A percentile compares a stretch with the other conserved stretches of the same genome.
phyloP scores from a whole-genome alignment of 306 rosid species.

The Luffa aegyptiaca region DNA sequence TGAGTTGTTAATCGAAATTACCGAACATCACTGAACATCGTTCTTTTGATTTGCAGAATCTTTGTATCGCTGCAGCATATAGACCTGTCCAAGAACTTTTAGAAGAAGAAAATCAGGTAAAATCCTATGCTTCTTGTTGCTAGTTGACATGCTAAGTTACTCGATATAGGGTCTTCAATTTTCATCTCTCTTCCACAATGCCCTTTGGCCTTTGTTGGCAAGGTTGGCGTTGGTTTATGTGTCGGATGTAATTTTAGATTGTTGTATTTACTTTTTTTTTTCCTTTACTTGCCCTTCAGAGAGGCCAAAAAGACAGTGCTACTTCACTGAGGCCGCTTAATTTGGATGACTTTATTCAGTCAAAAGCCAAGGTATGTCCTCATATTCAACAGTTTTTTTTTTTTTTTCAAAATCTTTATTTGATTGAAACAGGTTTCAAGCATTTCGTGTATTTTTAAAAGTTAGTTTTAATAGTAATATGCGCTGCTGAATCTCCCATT shows the following conservation, averaged over 20 bases:
- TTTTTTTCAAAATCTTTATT: neutral
- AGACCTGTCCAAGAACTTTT: conserved; percentile 91
- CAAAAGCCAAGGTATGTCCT: conserved; percentile 65
- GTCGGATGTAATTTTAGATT: neutral
- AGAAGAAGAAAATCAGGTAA: conserved; percentile 67
- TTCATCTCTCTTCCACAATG: neutral
- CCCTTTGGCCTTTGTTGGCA: neutral
- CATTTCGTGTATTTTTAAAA: neutral
- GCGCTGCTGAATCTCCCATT: neutral
- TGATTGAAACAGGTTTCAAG: neutral
- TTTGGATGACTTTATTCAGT: conserved; percentile 71
- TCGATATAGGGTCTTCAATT: neutral
- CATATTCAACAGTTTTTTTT: neutral
- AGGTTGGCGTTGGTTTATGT: neutral
- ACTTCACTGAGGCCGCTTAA: conserved; percentile 41
- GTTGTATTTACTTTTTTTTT: neutral
- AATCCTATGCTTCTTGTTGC: neutral
- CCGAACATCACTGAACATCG: neutral
- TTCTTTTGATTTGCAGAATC: conserved; percentile 51
- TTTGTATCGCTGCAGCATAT: conserved; percentile 91
- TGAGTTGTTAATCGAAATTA: neutral
- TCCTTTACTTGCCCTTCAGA: conserved; percentile 23
- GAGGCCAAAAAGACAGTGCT: conserved; percentile 14
- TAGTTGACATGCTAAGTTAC: neutral
- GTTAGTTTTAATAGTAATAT: neutral